Evolutionary conservation across 208 protist species (phyloP).

Genomic region (Trypanosoma rangeli): DNA sequence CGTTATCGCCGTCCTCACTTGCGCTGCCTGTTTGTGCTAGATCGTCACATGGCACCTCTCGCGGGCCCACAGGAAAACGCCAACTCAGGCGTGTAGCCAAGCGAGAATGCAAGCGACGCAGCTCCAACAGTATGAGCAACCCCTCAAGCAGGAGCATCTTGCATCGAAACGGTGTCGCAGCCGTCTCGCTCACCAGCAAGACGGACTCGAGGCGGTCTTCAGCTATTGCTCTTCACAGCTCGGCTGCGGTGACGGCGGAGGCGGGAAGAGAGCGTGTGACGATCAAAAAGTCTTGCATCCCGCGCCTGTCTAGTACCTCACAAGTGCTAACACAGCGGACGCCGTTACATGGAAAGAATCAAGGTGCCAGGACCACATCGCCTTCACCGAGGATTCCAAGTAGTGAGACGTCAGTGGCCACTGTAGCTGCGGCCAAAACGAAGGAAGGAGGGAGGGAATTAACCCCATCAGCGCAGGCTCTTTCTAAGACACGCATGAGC

Average conservation of each 20-base stretch:
- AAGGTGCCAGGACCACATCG: background rate
- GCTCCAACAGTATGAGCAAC: background rate
- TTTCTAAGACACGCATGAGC: background rate
- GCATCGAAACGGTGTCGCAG: background rate
- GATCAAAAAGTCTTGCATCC: background rate
- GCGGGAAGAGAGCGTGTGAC: background rate
- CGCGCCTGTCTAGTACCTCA: background rate
- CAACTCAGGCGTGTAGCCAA: background rate
- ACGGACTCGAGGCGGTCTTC: background rate
- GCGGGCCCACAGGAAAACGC: background rate
- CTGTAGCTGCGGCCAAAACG: background rate
- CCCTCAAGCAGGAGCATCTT: background rate
- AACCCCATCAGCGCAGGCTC: background rate
- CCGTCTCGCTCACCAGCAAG: background rate
- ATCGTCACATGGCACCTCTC: background rate
- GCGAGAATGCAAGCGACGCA: background rate
- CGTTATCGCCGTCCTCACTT: background rate
- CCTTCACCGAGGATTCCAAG: background rate
- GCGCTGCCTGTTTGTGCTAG: background rate
- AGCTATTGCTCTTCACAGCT: background rate
- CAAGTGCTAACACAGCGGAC: background rate
- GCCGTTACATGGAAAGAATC: background rate
- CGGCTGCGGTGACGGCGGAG: too few species aligned
- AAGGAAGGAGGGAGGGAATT: background rate
- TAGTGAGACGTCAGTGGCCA: conserved; percentile 15